phyloP scores from a whole-genome alignment of 257 asterid genomes.

The Solanum infundibuliforme region DNA sequence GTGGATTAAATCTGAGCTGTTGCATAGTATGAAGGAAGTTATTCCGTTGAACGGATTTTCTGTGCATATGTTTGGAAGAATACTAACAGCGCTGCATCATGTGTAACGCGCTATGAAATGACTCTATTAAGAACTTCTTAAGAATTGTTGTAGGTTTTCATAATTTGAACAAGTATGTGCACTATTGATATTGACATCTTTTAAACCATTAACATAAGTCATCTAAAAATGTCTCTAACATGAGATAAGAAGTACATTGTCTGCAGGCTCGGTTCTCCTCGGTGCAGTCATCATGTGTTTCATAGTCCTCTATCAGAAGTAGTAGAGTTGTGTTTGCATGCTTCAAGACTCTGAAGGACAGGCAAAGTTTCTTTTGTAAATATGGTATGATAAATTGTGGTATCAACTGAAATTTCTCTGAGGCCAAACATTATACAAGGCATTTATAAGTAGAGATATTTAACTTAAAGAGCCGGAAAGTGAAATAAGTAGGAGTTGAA shows the following conservation, averaged over 20 bases:
- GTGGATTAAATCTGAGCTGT: not conserved
- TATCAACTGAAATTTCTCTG: not conserved
- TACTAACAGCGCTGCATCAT: not conserved
- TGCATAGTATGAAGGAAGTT: not conserved
- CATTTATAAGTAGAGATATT: not conserved
- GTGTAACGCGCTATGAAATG: not conserved
- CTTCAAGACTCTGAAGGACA: conserved; percentile 12
- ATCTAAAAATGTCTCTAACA: not conserved
- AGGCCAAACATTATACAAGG: not conserved
- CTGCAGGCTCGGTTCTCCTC: conserved; percentile 11
- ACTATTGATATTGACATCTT: not conserved
- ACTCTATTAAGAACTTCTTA: not conserved
- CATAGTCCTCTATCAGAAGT: conserved; percentile 2
- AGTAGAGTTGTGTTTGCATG: conserved; percentile 13
- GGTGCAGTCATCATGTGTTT: conserved; percentile 8
- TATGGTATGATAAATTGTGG: not conserved
- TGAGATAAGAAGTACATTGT: conserved; percentile 13
- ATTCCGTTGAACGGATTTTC: not conserved
- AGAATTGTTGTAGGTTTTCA: not conserved
- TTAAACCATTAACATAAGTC: not conserved
- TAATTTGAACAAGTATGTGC: not conserved
- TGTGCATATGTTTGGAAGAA: not conserved
- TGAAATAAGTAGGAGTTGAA: not conserved
- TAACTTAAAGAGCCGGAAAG: not conserved
- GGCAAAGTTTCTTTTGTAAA: not conserved